Base-by-base conservation (phyloP, 805 yeast species). In the Wickerhamiella spandovensis region DNA sequence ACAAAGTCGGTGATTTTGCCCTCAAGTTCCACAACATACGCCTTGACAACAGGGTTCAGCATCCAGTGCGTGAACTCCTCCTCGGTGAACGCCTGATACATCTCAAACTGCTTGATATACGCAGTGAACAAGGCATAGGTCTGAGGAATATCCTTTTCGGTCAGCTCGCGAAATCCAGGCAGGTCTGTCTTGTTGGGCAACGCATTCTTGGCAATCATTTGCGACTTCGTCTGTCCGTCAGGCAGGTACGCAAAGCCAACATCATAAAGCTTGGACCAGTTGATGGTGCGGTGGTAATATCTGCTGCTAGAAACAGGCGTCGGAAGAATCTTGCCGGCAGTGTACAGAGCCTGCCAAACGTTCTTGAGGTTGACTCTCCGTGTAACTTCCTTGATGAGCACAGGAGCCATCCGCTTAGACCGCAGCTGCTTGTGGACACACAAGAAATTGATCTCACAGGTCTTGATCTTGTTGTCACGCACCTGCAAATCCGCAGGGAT, bases 331-430 rank as follows among this genome's bases (percentile, higher is more conserved):
- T 81, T 79, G 10, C 97, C 98, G 0, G 90, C 95, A 9, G 98
- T 90, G 67, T 86, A 87, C 53, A 92, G 74, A 0, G 97, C 98
- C 66, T 89, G 97, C 95, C 97, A 92, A 53, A 89, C 84, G 52
- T 84, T 78, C 43, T 74, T 73, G 54, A 77, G 74, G 67, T 92
- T 90, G 55, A 92, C 92, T 58, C 97, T 75, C 63, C 98, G 76
- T 3, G 97, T 92, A 56, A 92, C 83, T 67, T 92, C 98, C 61
- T 84, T 84, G 66, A 92, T 92, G 60, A 92, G 71, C 12, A 92
- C 84, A 1, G 98, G 98, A 0, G 98, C 89, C 63, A 92, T 73
- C 60, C 98, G 79, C 66, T 92, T 92, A n/a, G 87, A 75, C 63
- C 98, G 76, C 57, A 92, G 74, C 66, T 90, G 86, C 68, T 92